Evolutionary conservation across 306 rosid genomes (phyloP).

Genomic region (Castanea mollissima): DNA sequence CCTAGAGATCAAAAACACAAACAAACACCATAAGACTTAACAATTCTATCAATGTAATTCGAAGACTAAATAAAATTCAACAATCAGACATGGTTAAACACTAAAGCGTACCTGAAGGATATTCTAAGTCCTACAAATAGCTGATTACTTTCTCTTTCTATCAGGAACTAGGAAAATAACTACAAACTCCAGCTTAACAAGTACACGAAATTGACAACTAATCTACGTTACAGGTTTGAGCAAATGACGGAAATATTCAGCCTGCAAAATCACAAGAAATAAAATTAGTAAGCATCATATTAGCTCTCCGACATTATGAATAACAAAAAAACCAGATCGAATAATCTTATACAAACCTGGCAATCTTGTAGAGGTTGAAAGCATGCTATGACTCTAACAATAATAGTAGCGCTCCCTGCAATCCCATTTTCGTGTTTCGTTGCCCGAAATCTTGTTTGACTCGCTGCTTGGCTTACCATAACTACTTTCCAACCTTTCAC

Average conservation of each 20-base stretch:
- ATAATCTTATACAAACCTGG: slow-evolving; percentile 58
- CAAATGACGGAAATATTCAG: slow-evolving; percentile 96
- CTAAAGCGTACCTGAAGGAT: slow-evolving; percentile 56
- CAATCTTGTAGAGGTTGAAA: slow-evolving; percentile 98
- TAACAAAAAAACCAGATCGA: background rate
- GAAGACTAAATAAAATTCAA: background rate
- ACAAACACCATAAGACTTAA: slow-evolving; percentile 6
- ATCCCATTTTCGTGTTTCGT: slow-evolving; percentile 93
- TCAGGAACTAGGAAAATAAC: slow-evolving; percentile 61
- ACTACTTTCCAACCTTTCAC: slow-evolving; percentile 74
- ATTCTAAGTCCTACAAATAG: slow-evolving; percentile 48
- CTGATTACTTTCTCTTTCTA: slow-evolving; percentile 43
- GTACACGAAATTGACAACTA: slow-evolving; percentile 33
- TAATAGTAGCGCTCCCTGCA: slow-evolving; percentile 82
- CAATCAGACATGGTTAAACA: background rate
- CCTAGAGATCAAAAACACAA: slow-evolving; percentile 29
- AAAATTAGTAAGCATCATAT: slow-evolving; percentile 9
- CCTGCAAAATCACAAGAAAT: slow-evolving; percentile 45
- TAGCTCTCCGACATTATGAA: background rate
- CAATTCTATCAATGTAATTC: background rate
- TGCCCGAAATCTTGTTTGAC: slow-evolving; percentile 99
- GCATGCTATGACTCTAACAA: slow-evolving; percentile 95
- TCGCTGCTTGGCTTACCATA: slow-evolving; percentile 99
- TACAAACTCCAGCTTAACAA: slow-evolving; percentile 59
- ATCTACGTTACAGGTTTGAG: slow-evolving; percentile 98